These are phyloP conservation scores for Mallotus nudiflorus DNA, from an alignment of 345 rosid species.

Conservation along the genomic window DNA sequence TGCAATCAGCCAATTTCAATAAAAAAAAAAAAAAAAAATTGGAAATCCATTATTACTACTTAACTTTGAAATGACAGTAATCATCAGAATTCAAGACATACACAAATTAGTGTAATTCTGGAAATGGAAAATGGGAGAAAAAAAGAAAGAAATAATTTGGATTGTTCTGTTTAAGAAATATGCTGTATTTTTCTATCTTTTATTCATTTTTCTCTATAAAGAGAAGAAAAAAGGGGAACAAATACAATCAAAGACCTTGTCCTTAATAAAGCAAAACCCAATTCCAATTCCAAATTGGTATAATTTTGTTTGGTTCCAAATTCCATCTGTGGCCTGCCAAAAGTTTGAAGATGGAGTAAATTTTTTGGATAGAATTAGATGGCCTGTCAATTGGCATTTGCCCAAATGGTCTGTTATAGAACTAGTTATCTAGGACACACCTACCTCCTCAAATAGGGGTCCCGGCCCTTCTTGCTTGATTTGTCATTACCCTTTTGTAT, in stretches of 20 bases:
- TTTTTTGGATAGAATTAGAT: background rate
- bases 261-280: background rate
- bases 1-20: no score
- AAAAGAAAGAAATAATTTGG: background rate
- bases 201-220: no score
- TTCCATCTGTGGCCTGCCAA: background rate
- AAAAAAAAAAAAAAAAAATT: no score
- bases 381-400: background rate
- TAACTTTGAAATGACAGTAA: no score
- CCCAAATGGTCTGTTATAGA: background rate
- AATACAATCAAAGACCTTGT: background rate
- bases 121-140: no score
- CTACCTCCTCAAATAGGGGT: background rate
- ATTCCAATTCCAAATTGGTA: background rate
- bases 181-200: no score
- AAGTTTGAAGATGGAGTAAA: background rate
- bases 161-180: background rate
- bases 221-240: no score
- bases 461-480: background rate
- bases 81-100: no score
- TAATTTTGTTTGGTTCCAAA: background rate
- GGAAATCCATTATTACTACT: no score
- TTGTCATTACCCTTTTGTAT: background rate
- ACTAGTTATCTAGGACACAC: background rate
- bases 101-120: no score